A percentile compares a stretch with the other conserved stretches of the same genome.
These are phyloP conservation scores for Colletotrichum sp. DNA, from an alignment of 2,329 filamentous ascomycete species.

Conservation along the genomic window DNA sequence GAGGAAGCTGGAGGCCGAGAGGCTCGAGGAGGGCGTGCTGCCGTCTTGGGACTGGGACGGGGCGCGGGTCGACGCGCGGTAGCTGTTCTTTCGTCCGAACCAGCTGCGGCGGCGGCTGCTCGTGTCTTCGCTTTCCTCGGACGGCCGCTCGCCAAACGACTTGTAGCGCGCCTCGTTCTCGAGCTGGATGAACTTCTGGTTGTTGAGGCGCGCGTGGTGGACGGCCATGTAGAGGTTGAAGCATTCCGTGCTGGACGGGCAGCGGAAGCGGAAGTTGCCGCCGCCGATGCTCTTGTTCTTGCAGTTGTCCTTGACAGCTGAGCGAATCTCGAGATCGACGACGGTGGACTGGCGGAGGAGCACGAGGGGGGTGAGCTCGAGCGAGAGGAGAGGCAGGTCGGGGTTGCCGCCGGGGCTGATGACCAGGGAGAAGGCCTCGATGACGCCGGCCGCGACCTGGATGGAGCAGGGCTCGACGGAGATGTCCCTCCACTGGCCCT, in stretches of 20 bases:
- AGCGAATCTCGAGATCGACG: conserved; percentile 92
- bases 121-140: conserved; percentile 53
- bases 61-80: conserved; percentile 65
- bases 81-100: conserved; percentile 70
- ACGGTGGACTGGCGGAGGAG: conserved; percentile 89
- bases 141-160: conserved; percentile 67
- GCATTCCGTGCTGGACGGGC: conserved; percentile 77
- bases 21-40: conserved; percentile 61
- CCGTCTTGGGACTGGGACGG: conserved; percentile 74
- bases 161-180: conserved; percentile 72
- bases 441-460: conserved; percentile 60
- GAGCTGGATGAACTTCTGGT: conserved; percentile 80
- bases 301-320: conserved; percentile 76
- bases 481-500: conserved; percentile 65
- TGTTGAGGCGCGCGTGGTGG: conserved; percentile 88
- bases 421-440: conserved; percentile 59
- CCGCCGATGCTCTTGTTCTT: conserved; percentile 70
- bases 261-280: conserved; percentile 88
- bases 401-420: conserved; percentile 25
- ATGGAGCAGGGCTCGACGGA: conserved; percentile 57
- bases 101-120: conserved; percentile 57
- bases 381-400: conserved; percentile 61
- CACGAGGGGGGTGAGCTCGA: conserved; percentile 91
- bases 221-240: conserved; percentile 84
- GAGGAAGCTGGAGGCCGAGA: conserved; percentile 79